Conservation (phyloP, 129 eudicot genomes). For the Pulicaria dysenterica region DNA sequence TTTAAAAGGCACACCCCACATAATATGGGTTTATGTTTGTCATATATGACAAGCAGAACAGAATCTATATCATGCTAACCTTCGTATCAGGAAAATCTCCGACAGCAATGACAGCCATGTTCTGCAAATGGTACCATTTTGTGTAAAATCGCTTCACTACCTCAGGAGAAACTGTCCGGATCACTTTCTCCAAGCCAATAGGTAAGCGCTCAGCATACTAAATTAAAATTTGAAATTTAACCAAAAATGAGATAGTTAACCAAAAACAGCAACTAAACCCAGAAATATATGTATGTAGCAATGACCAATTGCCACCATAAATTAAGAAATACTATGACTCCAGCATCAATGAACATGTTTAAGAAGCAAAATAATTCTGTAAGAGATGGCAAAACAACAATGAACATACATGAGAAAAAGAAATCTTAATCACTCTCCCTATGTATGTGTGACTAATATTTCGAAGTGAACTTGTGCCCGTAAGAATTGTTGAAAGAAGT, state of each 20-base stretch:
- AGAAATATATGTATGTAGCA: neutral
- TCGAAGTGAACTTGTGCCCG: neutral
- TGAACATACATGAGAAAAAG: constrained; percentile 11
- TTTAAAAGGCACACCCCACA: neutral
- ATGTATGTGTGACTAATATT: neutral
- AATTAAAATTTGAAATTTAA: constrained; percentile 11
- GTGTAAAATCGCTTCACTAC: constrained; percentile 67
- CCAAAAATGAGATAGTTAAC: constrained; percentile 4
- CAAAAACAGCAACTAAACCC: constrained; percentile 24
- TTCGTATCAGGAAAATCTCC: constrained; percentile 91
- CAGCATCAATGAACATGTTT: constrained; percentile 19
- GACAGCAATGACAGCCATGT: constrained; percentile 93
- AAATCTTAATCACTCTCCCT: constrained; percentile 4
- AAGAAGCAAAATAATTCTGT: neutral
- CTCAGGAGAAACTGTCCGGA: constrained; percentile 76
- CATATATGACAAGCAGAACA: constrained; percentile 16
- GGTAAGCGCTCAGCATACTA: constrained; percentile 97
- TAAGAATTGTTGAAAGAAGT: neutral
- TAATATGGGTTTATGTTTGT: neutral
- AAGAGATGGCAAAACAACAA: constrained; percentile 5
- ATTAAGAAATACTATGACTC: constrained; percentile 16
- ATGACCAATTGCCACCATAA: constrained; percentile 10
- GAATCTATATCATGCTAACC: constrained; percentile 45
- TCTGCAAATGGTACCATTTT: constrained; percentile 80
- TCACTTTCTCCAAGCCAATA: constrained; percentile 85